Base-by-base conservation (phyloP, 2,329 filamentous ascomycete species). In the Diaporthe velutina region DNA sequence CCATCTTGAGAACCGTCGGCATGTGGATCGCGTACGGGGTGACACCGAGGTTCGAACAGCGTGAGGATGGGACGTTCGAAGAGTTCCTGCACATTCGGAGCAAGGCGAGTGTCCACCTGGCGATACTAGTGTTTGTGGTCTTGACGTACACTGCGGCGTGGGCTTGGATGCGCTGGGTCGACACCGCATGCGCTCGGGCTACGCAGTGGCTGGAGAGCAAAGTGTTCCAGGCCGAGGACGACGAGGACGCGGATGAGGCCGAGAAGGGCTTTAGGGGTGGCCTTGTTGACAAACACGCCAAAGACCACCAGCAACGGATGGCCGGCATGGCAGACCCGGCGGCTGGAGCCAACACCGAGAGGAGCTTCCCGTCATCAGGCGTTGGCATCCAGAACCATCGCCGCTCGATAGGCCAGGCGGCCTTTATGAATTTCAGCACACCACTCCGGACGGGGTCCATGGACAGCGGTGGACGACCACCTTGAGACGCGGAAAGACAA, bases 11-110 rank as follows among this genome's bases (percentile, higher is more conserved):
- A 28, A 87, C 86, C 2, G 84, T 88, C 1, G 84, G 88, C 30
- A 85, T 85, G 52, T 88, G 88, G 83, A 85, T 89, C 79, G 83
- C 89, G 9, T 90, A 89, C 76, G 87, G 87, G 45, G 86, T 87
- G 75, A 85, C 82, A n/a, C 61, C 61, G 8, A 33, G 57, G 25
- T 58, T 58, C 28, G 64, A 42, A 35, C 38, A 48, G 35, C 52
- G 64, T 84, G 84, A 35, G 81, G 82, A 84, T 71, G 85, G 86
- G 17, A 80, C 85, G 40, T 82, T 82, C 2, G 82, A 85, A 28
- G 81, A 83, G 33, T 82, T 82, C 55, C 83, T 86, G 66, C 89
- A 83, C 81, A 79, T 89, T 25, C 82, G 81, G 1, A 81, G 85
- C 33, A 83, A 83, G 12, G 79, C 81, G 4, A 81, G 83, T 6